Evolutionary conservation across 2,329 filamentous ascomycete species (phyloP).

Genomic region (Orbilia quercus): DNA sequence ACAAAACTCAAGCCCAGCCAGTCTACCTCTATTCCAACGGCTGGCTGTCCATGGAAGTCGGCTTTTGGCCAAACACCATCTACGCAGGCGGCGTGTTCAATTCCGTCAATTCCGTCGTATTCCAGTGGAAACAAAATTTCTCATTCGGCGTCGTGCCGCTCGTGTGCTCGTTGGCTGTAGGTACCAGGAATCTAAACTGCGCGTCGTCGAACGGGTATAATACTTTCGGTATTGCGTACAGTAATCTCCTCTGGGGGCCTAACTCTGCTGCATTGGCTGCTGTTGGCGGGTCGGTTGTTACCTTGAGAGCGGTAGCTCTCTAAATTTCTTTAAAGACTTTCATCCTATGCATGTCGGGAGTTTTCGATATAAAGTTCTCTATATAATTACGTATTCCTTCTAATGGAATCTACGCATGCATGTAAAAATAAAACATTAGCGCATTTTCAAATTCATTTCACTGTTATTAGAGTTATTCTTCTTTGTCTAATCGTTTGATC

Average conservation of each 20-base stretch:
- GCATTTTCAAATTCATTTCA: not conserved
- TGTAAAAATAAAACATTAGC: not conserved
- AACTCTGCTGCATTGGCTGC: not conserved
- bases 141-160: not conserved
- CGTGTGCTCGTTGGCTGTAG: not conserved
- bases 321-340: too few species aligned
- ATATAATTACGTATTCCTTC: not conserved
- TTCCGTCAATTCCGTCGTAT: slow-evolving; percentile 5
- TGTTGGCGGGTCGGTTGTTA: not conserved
- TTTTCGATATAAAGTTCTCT: too few species aligned
- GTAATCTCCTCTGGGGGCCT: not conserved
- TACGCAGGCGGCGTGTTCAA: slow-evolving; percentile 4
- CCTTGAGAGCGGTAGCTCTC: slow-evolving; percentile 13
- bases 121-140: slow-evolving; percentile 15
- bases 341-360: too few species aligned
- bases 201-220: slow-evolving; percentile 4
- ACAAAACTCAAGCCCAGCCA: not conserved
- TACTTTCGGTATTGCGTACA: slow-evolving; percentile 17
- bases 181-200: slow-evolving; percentile 5
- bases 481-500: too few species aligned
- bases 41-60: not conserved
- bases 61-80: slow-evolving; percentile 11
- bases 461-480: too few species aligned
- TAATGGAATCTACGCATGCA: not conserved
- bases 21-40: slow-evolving; percentile 22